phyloP scores from a whole-genome alignment of 2,329 filamentous ascomycete genomes.

The Fusarium xylarioides region DNA sequence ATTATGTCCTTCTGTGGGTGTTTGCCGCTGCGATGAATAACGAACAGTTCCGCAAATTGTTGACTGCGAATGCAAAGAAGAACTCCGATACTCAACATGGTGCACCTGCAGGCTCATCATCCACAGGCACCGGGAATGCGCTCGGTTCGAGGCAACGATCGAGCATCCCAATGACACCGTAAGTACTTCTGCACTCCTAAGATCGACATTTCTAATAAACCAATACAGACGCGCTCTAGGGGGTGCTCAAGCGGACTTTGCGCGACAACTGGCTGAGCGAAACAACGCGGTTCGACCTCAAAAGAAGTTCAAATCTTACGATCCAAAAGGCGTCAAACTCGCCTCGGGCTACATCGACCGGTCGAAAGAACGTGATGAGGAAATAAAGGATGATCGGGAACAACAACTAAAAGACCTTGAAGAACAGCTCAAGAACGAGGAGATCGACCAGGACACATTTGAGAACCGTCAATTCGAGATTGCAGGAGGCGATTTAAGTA shows the following conservation, averaged over 20 bases:
- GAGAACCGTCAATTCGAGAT: constrained; percentile 79
- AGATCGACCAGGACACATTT: constrained; percentile 84
- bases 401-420: constrained; percentile 80
- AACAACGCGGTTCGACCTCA: constrained; percentile 63
- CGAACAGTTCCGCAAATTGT: constrained; percentile 86
- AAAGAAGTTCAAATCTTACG: constrained; percentile 81
- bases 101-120: constrained; percentile 49
- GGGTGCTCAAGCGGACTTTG: constrained; percentile 72
- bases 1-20: not conserved
- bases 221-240: constrained; percentile 68
- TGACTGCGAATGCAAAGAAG: constrained; percentile 62
- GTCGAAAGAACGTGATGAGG: constrained; percentile 68
- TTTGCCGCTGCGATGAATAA: constrained; percentile 79
- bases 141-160: constrained; percentile 81
- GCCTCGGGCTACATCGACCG: constrained; percentile 87
- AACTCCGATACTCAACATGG: constrained; percentile 54
- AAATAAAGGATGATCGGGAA: constrained; percentile 63
- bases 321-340: constrained; percentile 84
- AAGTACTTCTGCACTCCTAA: constrained; percentile 47
- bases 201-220: constrained; percentile 34
- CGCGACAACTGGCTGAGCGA: constrained; percentile 82
- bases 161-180: constrained; percentile 95
- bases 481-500: constrained; percentile 80
- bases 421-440: constrained; percentile 80
- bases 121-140: constrained; percentile 51